Conservation (phyloP, 345 rosid species). For the Eucalyptus regnans region DNA sequence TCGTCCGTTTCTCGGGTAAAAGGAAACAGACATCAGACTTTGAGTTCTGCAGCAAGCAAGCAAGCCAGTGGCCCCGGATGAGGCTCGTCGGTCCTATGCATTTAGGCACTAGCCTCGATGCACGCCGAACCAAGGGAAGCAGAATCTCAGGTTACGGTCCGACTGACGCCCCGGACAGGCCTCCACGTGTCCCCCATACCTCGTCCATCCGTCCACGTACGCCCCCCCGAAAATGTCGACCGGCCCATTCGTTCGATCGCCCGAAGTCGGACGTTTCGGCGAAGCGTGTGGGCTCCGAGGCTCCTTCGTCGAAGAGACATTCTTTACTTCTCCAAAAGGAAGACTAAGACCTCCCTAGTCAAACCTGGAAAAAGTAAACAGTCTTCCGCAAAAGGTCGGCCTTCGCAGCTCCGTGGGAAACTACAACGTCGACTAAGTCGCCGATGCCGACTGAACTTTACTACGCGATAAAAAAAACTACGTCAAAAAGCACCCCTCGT, state of each 20-base stretch:
- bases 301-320: not conserved
- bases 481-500: not conserved
- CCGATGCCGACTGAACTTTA: not conserved
- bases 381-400: not conserved
- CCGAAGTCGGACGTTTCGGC: not conserved
- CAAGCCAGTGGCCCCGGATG: not conserved
- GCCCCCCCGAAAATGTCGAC: not conserved
- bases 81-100: not conserved
- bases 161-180: not conserved
- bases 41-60: not conserved
- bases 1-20: not conserved
- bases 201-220: not conserved
- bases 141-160: not conserved
- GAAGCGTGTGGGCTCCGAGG: not conserved
- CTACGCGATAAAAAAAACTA: not conserved
- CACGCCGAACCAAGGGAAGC: not conserved
- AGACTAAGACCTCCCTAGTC: not conserved
- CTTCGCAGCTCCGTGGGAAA: not conserved
- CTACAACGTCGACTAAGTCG: not conserved
- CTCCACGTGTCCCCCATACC: not conserved
- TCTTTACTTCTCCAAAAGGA: not conserved
- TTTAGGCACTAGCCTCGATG: not conserved
- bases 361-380: not conserved
- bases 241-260: not conserved
- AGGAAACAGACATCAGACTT: not conserved